A percentile compares a stretch with the other conserved stretches of the same genome.
These are phyloP conservation scores for Lactifluus rugatus DNA, from an alignment of 768 basidiomycete genomes.

Conservation along the genomic window DNA sequence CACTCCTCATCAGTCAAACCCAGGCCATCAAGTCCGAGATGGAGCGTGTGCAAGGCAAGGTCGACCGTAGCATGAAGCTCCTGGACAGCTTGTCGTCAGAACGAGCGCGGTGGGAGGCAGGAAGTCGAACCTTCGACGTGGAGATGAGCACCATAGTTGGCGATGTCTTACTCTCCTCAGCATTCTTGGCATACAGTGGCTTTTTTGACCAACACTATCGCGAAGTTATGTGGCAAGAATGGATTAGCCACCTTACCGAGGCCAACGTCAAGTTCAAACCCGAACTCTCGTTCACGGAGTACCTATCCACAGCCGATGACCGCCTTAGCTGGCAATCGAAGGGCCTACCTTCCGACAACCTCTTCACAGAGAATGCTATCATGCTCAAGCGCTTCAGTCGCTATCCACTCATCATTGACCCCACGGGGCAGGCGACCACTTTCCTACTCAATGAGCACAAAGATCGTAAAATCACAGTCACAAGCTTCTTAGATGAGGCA, in stretches of 20 bases:
- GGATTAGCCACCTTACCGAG: slow-evolving; percentile 81
- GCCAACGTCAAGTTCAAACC: slow-evolving; percentile 88
- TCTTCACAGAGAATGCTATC: slow-evolving; percentile 98
- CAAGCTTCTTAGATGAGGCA: slow-evolving; percentile 96
- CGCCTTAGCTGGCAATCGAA: slow-evolving; percentile 93
- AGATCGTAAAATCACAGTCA: slow-evolving; percentile 94
- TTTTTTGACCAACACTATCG: slow-evolving; percentile 99
- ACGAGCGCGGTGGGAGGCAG: slow-evolving; percentile 85
- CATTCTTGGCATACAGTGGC: slow-evolving; percentile 93
- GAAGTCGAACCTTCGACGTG: slow-evolving; percentile 89
- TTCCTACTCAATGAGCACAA: slow-evolving; percentile 93
- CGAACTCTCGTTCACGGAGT: slow-evolving; percentile 89
- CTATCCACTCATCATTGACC: slow-evolving; percentile 96
- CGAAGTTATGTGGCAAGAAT: slow-evolving; percentile 94
- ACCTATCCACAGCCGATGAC: slow-evolving; percentile 94
- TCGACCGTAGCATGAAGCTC: slow-evolving; percentile 92
- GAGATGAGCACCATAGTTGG: slow-evolving; percentile 99
- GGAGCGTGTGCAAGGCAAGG: slow-evolving; percentile 95
- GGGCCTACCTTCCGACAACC: slow-evolving; percentile 87
- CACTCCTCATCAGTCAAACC: slow-evolving; percentile 89
- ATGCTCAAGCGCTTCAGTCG: slow-evolving; percentile 98
- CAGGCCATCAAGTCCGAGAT: slow-evolving; percentile 97
- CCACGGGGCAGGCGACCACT: slow-evolving; percentile 91
- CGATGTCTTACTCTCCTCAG: slow-evolving; percentile 90
- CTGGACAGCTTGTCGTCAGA: slow-evolving; percentile 93